phyloP scores from a whole-genome alignment of 306 rosid species.

The Glycine latifolia region DNA sequence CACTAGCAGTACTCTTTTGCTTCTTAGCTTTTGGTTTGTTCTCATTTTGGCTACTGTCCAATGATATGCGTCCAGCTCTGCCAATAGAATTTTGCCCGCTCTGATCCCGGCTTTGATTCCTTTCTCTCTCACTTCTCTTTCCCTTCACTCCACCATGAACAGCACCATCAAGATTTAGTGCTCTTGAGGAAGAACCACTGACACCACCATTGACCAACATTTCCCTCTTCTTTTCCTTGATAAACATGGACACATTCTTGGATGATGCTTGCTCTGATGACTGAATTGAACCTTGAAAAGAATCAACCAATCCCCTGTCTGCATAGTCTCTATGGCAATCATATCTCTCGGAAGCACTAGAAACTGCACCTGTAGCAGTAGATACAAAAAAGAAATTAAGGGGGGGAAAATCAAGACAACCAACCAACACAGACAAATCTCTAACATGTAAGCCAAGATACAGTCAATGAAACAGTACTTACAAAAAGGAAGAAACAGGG shows the following conservation, averaged over 20 bases:
- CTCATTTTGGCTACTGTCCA: slow-evolving; percentile 61
- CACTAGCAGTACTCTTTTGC: slow-evolving; percentile 58
- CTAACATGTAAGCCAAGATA: slow-evolving; percentile 10
- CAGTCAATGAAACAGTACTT: too few relatives aligned
- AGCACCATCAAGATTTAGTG: slow-evolving; percentile 57
- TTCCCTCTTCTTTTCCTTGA: slow-evolving; percentile 77
- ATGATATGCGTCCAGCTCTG: slow-evolving; percentile 54
- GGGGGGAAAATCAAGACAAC: slow-evolving; percentile 13
- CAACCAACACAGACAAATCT: slow-evolving; percentile 30
- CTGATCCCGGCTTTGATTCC: slow-evolving; percentile 63
- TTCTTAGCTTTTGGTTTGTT: slow-evolving; percentile 64
- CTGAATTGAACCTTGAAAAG: slow-evolving; percentile 59
- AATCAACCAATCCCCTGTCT: slow-evolving; percentile 59
- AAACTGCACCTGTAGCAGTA: slow-evolving; percentile 69
- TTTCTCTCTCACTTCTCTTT: slow-evolving; percentile 80
- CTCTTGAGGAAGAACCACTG: slow-evolving; percentile 62
- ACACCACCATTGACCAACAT: slow-evolving; percentile 60
- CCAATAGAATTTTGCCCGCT: slow-evolving; percentile 51
- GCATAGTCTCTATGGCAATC: slow-evolving; percentile 58
- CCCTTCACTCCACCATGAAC: slow-evolving; percentile 66
- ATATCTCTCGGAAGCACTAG: slow-evolving; percentile 63
- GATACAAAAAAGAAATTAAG: slow-evolving; percentile 33
- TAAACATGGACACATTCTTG: slow-evolving; percentile 60
- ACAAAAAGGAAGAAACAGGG: not conserved
- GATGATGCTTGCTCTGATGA: slow-evolving; percentile 67